Base-by-base conservation (phyloP, 257 asterid genomes). In the Forsythia viridissima region DNA sequence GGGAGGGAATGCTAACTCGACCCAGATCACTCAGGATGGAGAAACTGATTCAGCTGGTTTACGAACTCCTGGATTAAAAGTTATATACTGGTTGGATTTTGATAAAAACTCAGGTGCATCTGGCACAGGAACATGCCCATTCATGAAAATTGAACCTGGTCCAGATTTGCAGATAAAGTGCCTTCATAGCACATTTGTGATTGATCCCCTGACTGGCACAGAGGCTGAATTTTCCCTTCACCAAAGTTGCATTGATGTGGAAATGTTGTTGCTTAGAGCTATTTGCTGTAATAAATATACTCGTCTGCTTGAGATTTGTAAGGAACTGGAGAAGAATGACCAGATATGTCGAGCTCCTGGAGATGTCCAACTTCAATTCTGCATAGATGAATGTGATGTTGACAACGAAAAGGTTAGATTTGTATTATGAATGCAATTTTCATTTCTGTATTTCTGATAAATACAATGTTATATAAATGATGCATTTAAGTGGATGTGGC, bases 51-150 rank as follows among this genome's bases (percentile, higher is more conserved):
- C 89, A 68, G 86, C 90, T 78, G 87, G 90, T 74, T 88, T 94
- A 79, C 88, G 91, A 66, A 94, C 98, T 80, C 99, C 99, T 87
- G 99, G 99, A 77, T 83, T 96, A 82, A 96, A 94, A 88, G 71
- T 96, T 80, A 79, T 94, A 73, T 96, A 96, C 86, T 96, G 99
- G 99, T 83, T 96, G 73, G 98, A 94, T 87, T 89, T 86, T 77
- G 99, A 96, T 75, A 96, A 88, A 86, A 85, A 79, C 84, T 79
- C 90, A 11, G 90, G 92, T 78, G 44, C 91, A 41, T 82, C 93
- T 74, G 97, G 91, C 73, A 66, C 85, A n/a, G 93, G 92, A 68
- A 80, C 88, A 66, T 86, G 92, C 80, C 94, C 98, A 2, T 96
- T 88, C 80, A 81, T 92, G 69, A 96, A 92, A 87, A 89, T 96